These are phyloP conservation scores for Alternaria arbusti DNA, from an alignment of 2,329 filamentous ascomycete species.

Conservation along the genomic window DNA sequence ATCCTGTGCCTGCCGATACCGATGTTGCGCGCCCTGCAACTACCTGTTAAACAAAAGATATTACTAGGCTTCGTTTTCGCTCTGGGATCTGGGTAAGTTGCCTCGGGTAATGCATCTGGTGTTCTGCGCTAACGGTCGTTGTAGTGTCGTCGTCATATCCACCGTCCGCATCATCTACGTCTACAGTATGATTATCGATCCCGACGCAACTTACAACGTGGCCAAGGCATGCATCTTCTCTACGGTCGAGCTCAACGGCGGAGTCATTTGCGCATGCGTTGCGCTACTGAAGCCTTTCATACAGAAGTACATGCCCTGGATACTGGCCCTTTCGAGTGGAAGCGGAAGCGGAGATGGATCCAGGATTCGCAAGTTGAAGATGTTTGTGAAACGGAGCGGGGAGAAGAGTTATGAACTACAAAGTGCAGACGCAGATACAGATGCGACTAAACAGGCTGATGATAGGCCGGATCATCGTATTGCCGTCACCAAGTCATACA, in stretches of 20 bases:
- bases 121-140: background rate
- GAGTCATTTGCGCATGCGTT: slow-evolving; percentile 25
- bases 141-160: slow-evolving; percentile 22
- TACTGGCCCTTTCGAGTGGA: slow-evolving; percentile 13
- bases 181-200: slow-evolving; percentile 20
- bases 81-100: slow-evolving; percentile 30
- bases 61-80: slow-evolving; percentile 38
- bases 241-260: slow-evolving; percentile 24
- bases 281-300: slow-evolving; percentile 25
- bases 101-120: background rate
- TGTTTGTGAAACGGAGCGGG: slow-evolving; percentile 5
- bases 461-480: slow-evolving; percentile 5
- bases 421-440: slow-evolving; percentile 1
- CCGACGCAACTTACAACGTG: slow-evolving; percentile 26
- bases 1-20: slow-evolving; percentile 39
- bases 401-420: slow-evolving; percentile 11
- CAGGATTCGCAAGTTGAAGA: slow-evolving; percentile 10
- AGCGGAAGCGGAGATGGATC: slow-evolving; percentile 8
- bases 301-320: slow-evolving; percentile 18
- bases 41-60: slow-evolving; percentile 35
- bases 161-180: slow-evolving; percentile 30
- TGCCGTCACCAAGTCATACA: slow-evolving; percentile 17
- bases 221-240: slow-evolving; percentile 26
- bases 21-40: slow-evolving; percentile 29
- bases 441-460: background rate